phyloP scores from a whole-genome alignment of 306 rosid genomes.

The Cucumis hystrix region DNA sequence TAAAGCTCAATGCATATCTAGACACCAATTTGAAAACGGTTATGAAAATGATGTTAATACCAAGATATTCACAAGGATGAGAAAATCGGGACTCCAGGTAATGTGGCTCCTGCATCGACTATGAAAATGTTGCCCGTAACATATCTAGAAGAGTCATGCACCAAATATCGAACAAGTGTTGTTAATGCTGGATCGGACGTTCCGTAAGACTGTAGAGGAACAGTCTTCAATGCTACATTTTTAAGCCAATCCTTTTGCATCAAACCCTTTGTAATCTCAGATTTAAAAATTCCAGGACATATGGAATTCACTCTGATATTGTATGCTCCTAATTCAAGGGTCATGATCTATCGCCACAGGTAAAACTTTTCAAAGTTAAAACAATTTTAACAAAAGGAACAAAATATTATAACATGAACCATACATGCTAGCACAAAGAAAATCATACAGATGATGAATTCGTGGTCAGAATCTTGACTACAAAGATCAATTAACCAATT shows the following conservation, averaged over 20 bases:
- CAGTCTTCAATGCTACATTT: constrained; percentile 29
- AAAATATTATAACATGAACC: too few relatives aligned
- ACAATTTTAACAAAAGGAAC: background rate
- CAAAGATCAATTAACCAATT: background rate
- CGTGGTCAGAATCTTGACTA: background rate
- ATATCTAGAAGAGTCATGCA: constrained; percentile 59
- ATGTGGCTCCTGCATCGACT: constrained; percentile 45
- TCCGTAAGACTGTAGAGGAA: constrained; percentile 38
- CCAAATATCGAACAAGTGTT: constrained; percentile 43
- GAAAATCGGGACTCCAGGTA: constrained; percentile 62
- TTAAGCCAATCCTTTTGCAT: constrained; percentile 54
- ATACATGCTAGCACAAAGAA: too few relatives aligned
- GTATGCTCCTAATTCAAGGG: constrained; percentile 52
- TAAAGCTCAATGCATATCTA: too few relatives aligned
- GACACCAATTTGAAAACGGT: too few relatives aligned
- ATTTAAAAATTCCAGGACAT: constrained; percentile 62
- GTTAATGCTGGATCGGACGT: constrained; percentile 63
- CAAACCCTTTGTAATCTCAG: constrained; percentile 50
- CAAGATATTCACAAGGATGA: constrained; percentile 33
- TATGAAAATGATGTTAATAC: too few relatives aligned
- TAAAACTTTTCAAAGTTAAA: background rate
- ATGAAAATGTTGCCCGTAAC: constrained; percentile 50
- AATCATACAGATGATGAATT: background rate
- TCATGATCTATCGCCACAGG: constrained; percentile 39
- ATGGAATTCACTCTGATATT: constrained; percentile 70